Evolutionary conservation across 371 early-diverging fungal genomes (phyloP), one percentile per base, ranked within the genome.

Genomic region (Mortierella sp.): DNA sequence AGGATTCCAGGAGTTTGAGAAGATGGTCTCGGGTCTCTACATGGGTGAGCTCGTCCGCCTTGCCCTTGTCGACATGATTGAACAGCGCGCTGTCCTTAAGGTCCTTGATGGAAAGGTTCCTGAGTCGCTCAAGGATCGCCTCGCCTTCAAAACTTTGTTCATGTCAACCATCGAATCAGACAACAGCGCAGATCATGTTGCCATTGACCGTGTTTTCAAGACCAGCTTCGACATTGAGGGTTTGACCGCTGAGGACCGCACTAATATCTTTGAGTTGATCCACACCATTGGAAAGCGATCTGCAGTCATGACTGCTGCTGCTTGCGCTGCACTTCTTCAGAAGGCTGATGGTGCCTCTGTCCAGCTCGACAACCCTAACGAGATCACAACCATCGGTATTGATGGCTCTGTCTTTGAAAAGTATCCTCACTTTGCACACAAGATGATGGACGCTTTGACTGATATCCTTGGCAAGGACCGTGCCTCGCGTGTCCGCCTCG

Each of bases 21-120:
- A 98, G 82, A 92, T 96, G 93, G 92, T 96, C n/a, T 92, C 95
- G n/a, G 97, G 97, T n/a, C 89, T 94, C 69, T 97, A 96, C 80
- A 80, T 98, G 50, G 97, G 97, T 57, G 98, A 98, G 82, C 75
- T 98, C 19, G 90, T 90, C 23, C 89, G 98, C 50, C 87, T 88
- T 64, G 90, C 92, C 43, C 68, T 93, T 14, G 85, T 94, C 30
- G 92, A 97, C 60, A n/a, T 74, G 60, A 74, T 74, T 47, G 65
- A 74, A 46, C 74, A 59, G 50, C 67, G 67, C 26, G 68, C 60
- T 50, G 52, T 74, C 29, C 46, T 74, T 19, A 64, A 67, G 47
- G 62, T 51, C 61, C 59, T 74, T 15, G 74, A 67, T 12, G 74
- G 74, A 50, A 74, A 74, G 61, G 74, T 68, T 19, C 74, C 74